These are phyloP conservation scores for Sequoia sempervirens DNA, from an alignment of 75 land plant genomes.

Conservation along the genomic window DNA sequence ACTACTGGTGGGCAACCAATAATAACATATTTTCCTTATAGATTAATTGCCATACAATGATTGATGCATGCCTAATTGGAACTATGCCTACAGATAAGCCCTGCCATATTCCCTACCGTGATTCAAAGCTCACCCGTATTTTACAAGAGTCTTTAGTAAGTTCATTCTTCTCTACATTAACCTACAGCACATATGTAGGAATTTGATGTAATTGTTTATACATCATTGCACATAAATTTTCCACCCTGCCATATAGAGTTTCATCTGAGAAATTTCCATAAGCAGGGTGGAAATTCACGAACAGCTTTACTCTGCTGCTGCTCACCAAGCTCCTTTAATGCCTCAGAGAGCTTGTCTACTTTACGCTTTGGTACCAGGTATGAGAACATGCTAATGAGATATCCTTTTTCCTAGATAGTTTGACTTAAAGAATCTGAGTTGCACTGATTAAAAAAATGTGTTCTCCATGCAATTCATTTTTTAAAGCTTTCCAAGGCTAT, in stretches of 20 bases:
- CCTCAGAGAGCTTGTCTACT: constrained; percentile 73
- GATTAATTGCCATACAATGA: background rate
- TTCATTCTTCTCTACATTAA: background rate
- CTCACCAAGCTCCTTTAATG: constrained; percentile 69
- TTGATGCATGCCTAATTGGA: background rate
- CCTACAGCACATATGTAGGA: background rate
- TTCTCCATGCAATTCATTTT: background rate
- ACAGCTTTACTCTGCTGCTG: constrained; percentile 76
- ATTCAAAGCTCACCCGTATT: constrained; percentile 81
- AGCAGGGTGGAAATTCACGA: constrained; percentile 71
- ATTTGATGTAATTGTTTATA: background rate
- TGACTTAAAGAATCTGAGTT: background rate
- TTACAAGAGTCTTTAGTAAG: constrained; percentile 76
- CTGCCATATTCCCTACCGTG: constrained; percentile 75
- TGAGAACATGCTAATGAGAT: background rate
- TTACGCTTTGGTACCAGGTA: constrained; percentile 79
- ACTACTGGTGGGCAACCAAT: constrained; percentile 25
- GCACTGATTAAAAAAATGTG: background rate
- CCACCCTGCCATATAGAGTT: background rate
- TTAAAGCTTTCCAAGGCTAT: background rate
- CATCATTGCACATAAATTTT: background rate
- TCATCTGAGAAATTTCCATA: constrained; percentile 10
- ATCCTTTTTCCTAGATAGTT: background rate
- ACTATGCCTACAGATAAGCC: constrained; percentile 26
- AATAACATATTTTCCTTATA: background rate